Evolutionary conservation across 371 early-diverging fungal species (phyloP).

Genomic region (Zopfochytrium polystomum): DNA sequence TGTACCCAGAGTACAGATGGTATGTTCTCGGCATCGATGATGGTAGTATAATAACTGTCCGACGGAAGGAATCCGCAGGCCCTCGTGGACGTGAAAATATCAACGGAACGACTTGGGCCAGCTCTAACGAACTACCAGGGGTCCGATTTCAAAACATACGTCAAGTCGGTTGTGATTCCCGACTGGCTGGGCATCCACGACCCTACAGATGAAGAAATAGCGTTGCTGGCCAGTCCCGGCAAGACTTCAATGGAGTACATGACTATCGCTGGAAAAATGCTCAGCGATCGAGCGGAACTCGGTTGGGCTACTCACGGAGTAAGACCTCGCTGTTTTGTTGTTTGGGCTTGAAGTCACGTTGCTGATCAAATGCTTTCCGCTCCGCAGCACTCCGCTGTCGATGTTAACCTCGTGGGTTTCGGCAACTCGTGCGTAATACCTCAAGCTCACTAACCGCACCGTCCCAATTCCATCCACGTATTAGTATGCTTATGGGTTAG

Average conservation of each 20-base stretch:
- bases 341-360: too few relatives aligned
- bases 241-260: constrained; percentile 40
- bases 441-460: too few relatives aligned
- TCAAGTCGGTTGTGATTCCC: constrained; percentile 47
- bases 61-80: constrained; percentile 59
- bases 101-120: constrained; percentile 44
- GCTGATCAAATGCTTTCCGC: too few relatives aligned
- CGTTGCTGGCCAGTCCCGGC: constrained; percentile 38
- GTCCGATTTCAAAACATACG: constrained; percentile 13
- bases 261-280: constrained; percentile 61
- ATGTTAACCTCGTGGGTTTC: constrained; percentile 94
- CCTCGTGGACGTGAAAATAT: constrained; percentile 61
- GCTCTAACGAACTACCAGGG: constrained; percentile 10
- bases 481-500: constrained; percentile 62
- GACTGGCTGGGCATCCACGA: constrained; percentile 67
- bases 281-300: constrained; percentile 66
- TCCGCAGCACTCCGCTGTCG: constrained; percentile 79
- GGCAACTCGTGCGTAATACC: constrained; percentile 11
- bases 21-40: constrained; percentile 7
- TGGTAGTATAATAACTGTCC: too few relatives aligned
- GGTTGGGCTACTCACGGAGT: constrained; percentile 92
- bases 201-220: constrained; percentile 63
- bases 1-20: constrained; percentile 85
- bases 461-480: too few relatives aligned
- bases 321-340: too few relatives aligned